Evolutionary conservation across 768 basidiomycete genomes (phyloP), one percentile per base, ranked within the genome.

Genomic region (Baorangia bicolor): DNA sequence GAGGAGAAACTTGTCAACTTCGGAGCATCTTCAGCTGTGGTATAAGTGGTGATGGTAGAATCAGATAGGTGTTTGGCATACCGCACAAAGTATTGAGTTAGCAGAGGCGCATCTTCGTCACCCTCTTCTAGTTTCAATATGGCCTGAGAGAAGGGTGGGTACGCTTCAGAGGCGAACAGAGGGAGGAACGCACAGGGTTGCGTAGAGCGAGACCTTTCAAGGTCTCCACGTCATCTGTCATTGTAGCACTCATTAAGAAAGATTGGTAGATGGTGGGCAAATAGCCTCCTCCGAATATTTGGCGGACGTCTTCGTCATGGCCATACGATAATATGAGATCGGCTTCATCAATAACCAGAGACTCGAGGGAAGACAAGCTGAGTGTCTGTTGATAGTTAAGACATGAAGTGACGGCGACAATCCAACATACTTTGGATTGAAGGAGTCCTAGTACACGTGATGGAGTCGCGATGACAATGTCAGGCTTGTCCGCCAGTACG

Each of bases 281-380:
- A 70, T 82, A 87, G 40, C 78, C 81, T 44, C 84, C 90, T 52
- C 73, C 79, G 58, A 89, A 86, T 42, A 86, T 80, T 55, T 86
- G 82, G 27, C 86, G 83, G 42, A 95, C 82, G 56, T 94, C 92
- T 65, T 94, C 91, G 57, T 94, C 90, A 61, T 98, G 93, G 3
- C 97, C 97, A 68, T 98, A 99, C 0, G 95, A 98, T 20, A 99
- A 79, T 49, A 99, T 90, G 35, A 98, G 83, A 69, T 98, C 97
- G 23, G 97, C 97, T 74, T 99, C 97, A 69, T 99, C 97, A 54
- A 99, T 95, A 28, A 96, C 90, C 18, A 99, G 83, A 5, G 90
- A 89, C 43, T 93, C 90, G 30, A 98, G 74, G 1, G 81, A 78
- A 13, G 80, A 65, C 0, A 94, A 73, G 3, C 78, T 80, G 9